phyloP scores from a whole-genome alignment of 2,329 filamentous ascomycete species.

The Grosmannia penicillata region DNA sequence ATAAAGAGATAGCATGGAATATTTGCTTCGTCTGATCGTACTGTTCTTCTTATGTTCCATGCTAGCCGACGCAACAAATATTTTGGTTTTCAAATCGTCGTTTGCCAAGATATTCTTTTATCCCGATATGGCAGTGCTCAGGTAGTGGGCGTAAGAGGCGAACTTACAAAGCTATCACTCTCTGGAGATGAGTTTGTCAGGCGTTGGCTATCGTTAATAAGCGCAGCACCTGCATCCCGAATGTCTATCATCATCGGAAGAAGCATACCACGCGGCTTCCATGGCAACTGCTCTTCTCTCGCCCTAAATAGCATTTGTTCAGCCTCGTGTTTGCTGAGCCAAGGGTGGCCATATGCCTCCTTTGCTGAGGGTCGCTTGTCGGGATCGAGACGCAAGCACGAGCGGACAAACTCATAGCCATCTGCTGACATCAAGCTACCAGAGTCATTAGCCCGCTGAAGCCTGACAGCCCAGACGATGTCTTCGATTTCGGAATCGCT shows the following conservation, averaged over 20 bases:
- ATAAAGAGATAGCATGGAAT: no score
- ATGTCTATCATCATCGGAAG: constrained; percentile 8
- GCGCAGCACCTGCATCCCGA: not conserved
- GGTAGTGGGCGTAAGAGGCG: no score
- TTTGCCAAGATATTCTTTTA: no score
- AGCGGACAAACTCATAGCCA: constrained; percentile 7
- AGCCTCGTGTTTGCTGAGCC: constrained; percentile 4
- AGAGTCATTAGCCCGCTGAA: not conserved
- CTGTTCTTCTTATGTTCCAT: no score
- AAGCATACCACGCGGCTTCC: constrained; percentile 9
- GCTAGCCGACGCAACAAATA: no score
- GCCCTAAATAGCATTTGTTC: constrained; percentile 5
- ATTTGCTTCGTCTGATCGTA: no score
- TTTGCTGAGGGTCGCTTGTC: constrained; percentile 4
- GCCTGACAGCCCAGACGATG: constrained; percentile 6
- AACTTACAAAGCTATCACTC: no score
- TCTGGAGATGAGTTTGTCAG: no score
- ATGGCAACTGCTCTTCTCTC: constrained; percentile 2
- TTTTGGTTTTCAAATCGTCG: no score
- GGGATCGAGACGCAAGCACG: constrained; percentile 6
- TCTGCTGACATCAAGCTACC: constrained; percentile 4
- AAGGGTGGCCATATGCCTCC: constrained; percentile 3
- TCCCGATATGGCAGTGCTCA: no score
- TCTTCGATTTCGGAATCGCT: constrained; percentile 4
- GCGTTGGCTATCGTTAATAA: not conserved